These are phyloP conservation scores for Chrysanthemum makinoi DNA, from an alignment of 129 eudicot genomes.

Conservation along the genomic window DNA sequence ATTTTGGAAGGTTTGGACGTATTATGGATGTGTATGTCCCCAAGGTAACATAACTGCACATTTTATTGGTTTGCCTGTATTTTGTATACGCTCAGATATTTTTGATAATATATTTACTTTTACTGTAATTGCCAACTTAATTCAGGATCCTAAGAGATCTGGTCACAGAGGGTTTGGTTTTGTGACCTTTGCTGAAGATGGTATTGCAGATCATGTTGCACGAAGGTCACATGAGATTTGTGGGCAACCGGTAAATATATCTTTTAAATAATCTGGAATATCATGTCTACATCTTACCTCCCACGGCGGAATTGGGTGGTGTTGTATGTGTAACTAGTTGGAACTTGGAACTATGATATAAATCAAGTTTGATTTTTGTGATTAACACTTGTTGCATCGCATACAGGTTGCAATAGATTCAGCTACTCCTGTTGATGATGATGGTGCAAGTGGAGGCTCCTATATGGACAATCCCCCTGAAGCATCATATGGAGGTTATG, in stretches of 20 bases:
- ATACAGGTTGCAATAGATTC: conserved; percentile 97
- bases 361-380: background rate
- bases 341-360: background rate
- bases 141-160: conserved; percentile 90
- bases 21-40: conserved; percentile 93
- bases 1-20: conserved; percentile 93
- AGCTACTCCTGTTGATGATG: conserved; percentile 96
- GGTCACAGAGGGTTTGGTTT: conserved; percentile 99
- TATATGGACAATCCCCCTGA: conserved; percentile 60
- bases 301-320: too few species aligned
- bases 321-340: too few species aligned
- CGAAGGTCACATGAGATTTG: conserved; percentile 94
- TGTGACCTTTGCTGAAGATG: conserved; percentile 97
- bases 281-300: too few species aligned
- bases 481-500: conserved; percentile 62
- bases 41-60: conserved; percentile 47
- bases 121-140: conserved; percentile 11
- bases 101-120: conserved; percentile 2
- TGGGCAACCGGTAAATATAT: conserved; percentile 74
- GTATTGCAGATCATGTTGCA: conserved; percentile 97
- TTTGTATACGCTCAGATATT: background rate
- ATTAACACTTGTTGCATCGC: background rate
- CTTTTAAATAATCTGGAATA: background rate
- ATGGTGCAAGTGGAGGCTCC: conserved; percentile 63
- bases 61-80: background rate